A percentile compares a stretch with the other conserved stretches of the same genome.
Evolutionary conservation across 2,329 filamentous ascomycete species (phyloP).

Genomic region (Xylaria sp.): DNA sequence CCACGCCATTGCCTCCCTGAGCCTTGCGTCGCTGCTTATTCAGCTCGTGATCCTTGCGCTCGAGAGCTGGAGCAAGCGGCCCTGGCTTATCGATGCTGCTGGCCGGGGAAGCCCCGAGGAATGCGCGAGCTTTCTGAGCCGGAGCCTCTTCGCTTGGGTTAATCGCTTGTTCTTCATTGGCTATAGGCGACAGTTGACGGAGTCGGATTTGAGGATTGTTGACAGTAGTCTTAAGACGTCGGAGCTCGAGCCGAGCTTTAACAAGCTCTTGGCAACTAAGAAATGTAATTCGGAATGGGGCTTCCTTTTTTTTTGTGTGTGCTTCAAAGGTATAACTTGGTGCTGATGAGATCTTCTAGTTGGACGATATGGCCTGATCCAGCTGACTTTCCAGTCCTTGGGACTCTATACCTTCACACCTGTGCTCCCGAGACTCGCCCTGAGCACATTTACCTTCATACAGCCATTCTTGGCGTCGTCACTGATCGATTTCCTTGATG

Average conservation of each 20-base stretch:
- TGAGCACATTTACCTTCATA: constrained; percentile 29
- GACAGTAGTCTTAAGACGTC: constrained; percentile 15
- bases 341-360: constrained; percentile 13
- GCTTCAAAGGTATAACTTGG: not conserved
- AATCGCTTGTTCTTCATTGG: constrained; percentile 27
- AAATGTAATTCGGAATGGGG: constrained; percentile 16
- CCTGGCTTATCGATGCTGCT: constrained; percentile 10
- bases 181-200: constrained; percentile 21
- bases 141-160: constrained; percentile 30
- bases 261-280: constrained; percentile 9
- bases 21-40: constrained; percentile 19
- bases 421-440: constrained; percentile 25
- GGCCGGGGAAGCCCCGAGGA: constrained; percentile 17
- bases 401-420: constrained; percentile 23
- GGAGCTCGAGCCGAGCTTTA: constrained; percentile 14
- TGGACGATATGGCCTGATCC: constrained; percentile 14
- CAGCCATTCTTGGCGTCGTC: constrained; percentile 31
- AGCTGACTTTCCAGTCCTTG: constrained; percentile 14
- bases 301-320: not conserved
- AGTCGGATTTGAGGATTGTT: constrained; percentile 27
- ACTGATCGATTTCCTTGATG: constrained; percentile 25
- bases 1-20: constrained; percentile 13
- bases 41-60: constrained; percentile 28
- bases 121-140: constrained; percentile 28
- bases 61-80: constrained; percentile 26